Evolutionary conservation across 495 filamentous ascomycete genomes (phyloP).

Genomic region (Hypoxylon trugodes): DNA sequence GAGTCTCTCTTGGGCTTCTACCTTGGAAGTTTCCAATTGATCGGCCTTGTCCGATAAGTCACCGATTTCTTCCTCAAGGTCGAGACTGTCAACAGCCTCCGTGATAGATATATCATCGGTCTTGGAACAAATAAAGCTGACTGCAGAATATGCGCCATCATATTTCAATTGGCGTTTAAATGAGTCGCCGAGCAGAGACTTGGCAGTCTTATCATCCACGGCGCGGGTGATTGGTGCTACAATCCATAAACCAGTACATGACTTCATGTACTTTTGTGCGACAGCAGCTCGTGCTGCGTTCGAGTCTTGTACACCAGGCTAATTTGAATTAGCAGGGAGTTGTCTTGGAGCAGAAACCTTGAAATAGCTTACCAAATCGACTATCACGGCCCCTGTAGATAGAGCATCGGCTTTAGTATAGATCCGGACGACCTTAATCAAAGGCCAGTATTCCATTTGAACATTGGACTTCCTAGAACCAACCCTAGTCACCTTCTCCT

Average conservation of each 20-base stretch:
- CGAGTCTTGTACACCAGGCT: conserved; percentile 69
- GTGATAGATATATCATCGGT: conserved; percentile 68
- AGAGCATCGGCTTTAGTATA: conserved; percentile 65
- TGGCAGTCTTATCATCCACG: conserved; percentile 71
- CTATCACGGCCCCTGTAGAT: conserved; percentile 68
- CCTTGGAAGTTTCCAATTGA: conserved; percentile 14
- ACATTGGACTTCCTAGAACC: conserved; percentile 37
- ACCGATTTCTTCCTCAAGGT: conserved; percentile 56
- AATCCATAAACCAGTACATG: conserved; percentile 64
- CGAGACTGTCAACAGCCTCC: conserved; percentile 46
- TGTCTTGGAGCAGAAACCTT: not conserved
- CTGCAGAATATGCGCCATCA: conserved; percentile 63
- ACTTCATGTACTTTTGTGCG: conserved; percentile 68
- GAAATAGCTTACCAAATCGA: conserved; percentile 64
- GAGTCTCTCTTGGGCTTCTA: conserved; percentile 54
- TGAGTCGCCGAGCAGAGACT: conserved; percentile 64
- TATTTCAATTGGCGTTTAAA: conserved; percentile 73
- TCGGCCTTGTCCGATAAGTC: conserved; percentile 29
- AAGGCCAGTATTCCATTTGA: conserved; percentile 68
- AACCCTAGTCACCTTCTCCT: conserved; percentile 32
- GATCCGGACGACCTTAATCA: conserved; percentile 70
- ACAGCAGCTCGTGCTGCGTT: conserved; percentile 71
- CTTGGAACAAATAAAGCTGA: conserved; percentile 75
- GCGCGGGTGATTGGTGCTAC: conserved; percentile 71
- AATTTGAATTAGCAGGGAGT: not conserved